Base-by-base conservation (phyloP, 768 basidiomycete species). In the Coprinopsis marcescibilis region DNA sequence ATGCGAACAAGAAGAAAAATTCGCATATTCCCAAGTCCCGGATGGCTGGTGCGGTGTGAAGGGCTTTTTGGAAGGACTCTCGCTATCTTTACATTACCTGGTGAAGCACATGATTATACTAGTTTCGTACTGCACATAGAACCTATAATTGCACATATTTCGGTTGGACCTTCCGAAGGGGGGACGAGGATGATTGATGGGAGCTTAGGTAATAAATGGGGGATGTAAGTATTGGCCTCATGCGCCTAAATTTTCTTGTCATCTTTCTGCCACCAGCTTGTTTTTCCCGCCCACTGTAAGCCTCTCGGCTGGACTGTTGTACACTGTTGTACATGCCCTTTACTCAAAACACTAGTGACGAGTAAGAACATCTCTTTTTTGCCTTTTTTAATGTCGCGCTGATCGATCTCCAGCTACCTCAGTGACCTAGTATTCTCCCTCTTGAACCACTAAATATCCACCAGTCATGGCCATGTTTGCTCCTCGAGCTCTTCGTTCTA, bases 361-460 rank as follows among this genome's bases (percentile, higher is more conserved):
- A 91, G 88, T 89, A 67, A 50, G 81, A 67, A 2, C 40, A 42
- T 26, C 37, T 47, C 34, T 32, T 42, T 48, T 32, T 42, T 26
- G 30, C 21, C 30, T 19, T 50, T 37, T n/a, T 27, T 10, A 38
- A 43, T 25, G 29, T 46, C 25, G 38, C 42, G 29, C 65, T 70
- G 43, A 67, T 55, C 45, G 36, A 40, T 26, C 54, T 35, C 44
- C 59, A 92, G 89, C 60, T 92, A 92, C 62, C 84, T 92, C 67
- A 86, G 86, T 65, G 89, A 92, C 73, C 84, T 90, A 61, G 85
- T 92, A 43, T 92, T 89, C 65, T 86, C 87, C 54, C 83, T 91
- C 54, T 62, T 71, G 52, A 66, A 65, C 57, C 54, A 62, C 53
- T 68, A 58, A 62, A 65, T 51, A 56, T 32, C 52, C 35, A 54